These are phyloP conservation scores for Lactarius pseudohatsudake DNA, from an alignment of 768 basidiomycete species.

Conservation along the genomic window DNA sequence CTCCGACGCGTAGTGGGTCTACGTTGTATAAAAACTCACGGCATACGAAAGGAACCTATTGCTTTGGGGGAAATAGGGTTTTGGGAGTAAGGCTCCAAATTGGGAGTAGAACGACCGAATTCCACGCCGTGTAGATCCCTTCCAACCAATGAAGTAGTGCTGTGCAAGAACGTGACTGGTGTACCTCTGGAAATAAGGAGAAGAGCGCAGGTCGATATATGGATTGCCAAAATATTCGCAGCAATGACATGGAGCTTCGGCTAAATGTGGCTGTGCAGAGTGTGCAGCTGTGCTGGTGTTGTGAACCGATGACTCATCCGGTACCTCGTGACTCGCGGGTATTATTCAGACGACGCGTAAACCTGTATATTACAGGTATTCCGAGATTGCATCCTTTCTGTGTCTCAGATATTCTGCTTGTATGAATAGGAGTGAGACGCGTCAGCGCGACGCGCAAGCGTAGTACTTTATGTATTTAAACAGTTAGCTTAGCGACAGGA, in stretches of 20 bases:
- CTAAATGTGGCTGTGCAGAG: not conserved
- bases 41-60: not conserved
- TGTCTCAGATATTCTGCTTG: no score
- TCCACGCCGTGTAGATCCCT: conserved; percentile 24
- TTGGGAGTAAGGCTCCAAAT: no score
- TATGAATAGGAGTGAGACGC: no score
- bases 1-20: conserved; percentile 23
- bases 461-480: no score
- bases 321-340: no score
- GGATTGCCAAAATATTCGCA: not conserved
- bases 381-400: no score
- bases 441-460: no score
- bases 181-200: not conserved
- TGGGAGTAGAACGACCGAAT: not conserved
- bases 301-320: no score
- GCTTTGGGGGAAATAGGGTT: not conserved
- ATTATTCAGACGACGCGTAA: no score
- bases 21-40: not conserved
- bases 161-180: not conserved
- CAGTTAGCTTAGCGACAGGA: no score
- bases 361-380: no score
- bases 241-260: not conserved
- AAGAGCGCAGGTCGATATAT: not conserved
- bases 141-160: conserved; percentile 25
- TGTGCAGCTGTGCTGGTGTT: no score